A percentile compares a stretch with the other conserved stretches of the same genome.
Conservation (phyloP, 768 basidiomycete species). For the Mycena chlorophos region DNA sequence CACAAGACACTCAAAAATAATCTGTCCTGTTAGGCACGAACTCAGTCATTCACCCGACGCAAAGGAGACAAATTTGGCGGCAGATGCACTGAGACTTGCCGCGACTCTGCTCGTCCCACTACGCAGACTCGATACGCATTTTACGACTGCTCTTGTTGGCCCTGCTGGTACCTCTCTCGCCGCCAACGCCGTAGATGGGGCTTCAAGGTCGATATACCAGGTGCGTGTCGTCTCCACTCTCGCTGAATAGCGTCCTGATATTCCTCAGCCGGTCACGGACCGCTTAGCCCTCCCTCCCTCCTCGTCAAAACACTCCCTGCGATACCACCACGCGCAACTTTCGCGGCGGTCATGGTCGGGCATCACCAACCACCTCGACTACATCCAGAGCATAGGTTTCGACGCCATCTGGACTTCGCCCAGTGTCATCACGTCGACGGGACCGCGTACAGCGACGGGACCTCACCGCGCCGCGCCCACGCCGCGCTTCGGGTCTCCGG, state of each 20-base stretch:
- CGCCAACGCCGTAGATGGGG: slow-evolving; percentile 52
- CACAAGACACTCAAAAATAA: too few relatives aligned
- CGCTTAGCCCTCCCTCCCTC: slow-evolving; percentile 59
- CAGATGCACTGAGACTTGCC: too few relatives aligned
- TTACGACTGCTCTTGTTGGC: slow-evolving; percentile 22
- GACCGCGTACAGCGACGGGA: slow-evolving; percentile 63
- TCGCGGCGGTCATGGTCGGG: slow-evolving; percentile 71
- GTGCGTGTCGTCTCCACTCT: slow-evolving; percentile 18
- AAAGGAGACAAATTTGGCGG: too few relatives aligned
- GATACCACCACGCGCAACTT: slow-evolving; percentile 56
- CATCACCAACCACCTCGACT: slow-evolving; percentile 66
- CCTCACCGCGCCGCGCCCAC: slow-evolving; percentile 65
- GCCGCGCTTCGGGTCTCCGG: slow-evolving; percentile 66
- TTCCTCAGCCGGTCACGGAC: slow-evolving; percentile 56
- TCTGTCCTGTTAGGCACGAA: too few relatives aligned
- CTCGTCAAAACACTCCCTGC: slow-evolving; percentile 44
- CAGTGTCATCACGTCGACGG: slow-evolving; percentile 59
- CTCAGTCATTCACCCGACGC: too few relatives aligned
- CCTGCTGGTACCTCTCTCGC: slow-evolving; percentile 26
- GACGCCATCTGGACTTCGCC: slow-evolving; percentile 81
- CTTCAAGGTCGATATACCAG: slow-evolving; percentile 57
- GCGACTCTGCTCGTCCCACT: too few relatives aligned
- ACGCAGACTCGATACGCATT: slow-evolving; percentile 12
- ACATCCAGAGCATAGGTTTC: slow-evolving; percentile 73
- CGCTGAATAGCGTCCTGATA: not conserved